A percentile compares a stretch with the other conserved stretches of the same genome.
Evolutionary conservation across 257 asterid genomes (phyloP).

Genomic region (Salvia rosmarinus): DNA sequence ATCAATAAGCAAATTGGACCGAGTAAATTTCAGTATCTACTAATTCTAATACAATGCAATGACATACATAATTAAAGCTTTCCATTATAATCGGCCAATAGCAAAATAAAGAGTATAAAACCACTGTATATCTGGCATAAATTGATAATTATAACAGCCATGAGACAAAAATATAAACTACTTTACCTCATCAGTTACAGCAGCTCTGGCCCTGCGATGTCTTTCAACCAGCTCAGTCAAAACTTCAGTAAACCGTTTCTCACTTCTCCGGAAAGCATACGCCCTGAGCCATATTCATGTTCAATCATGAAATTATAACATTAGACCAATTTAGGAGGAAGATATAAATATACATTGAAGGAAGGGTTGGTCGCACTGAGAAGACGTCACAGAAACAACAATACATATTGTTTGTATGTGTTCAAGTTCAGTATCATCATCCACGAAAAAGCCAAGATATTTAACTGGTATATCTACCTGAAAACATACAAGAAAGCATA

Average conservation of each 20-base stretch:
- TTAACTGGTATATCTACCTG: too few species aligned
- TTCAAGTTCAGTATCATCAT: conserved; percentile 86
- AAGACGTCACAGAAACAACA: not conserved
- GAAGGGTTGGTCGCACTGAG: not conserved
- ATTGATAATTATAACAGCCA: not conserved
- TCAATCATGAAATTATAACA: conserved; percentile 25
- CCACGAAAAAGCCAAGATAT: conserved; percentile 97
- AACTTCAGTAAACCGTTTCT: conserved; percentile 71
- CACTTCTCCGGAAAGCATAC: conserved; percentile 95
- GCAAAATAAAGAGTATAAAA: not conserved
- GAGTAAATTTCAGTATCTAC: too few species aligned
- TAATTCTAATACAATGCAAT: not conserved
- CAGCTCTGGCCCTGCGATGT: too few species aligned
- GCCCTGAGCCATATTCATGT: conserved; percentile 90
- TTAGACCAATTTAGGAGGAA: not conserved
- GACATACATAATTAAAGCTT: not conserved
- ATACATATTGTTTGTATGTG: conserved; percentile 55
- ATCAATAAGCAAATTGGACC: too few species aligned
- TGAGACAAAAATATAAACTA: not conserved
- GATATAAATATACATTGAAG: not conserved
- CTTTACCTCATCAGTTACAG: conserved; percentile 92
- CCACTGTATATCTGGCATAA: not conserved
- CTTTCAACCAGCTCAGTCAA: conserved; percentile 64
- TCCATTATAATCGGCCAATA: not conserved
- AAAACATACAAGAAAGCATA: too few species aligned